These are phyloP conservation scores for Emericellopsis terricola DNA, from an alignment of 495 filamentous ascomycete species.

Conservation along the genomic window DNA sequence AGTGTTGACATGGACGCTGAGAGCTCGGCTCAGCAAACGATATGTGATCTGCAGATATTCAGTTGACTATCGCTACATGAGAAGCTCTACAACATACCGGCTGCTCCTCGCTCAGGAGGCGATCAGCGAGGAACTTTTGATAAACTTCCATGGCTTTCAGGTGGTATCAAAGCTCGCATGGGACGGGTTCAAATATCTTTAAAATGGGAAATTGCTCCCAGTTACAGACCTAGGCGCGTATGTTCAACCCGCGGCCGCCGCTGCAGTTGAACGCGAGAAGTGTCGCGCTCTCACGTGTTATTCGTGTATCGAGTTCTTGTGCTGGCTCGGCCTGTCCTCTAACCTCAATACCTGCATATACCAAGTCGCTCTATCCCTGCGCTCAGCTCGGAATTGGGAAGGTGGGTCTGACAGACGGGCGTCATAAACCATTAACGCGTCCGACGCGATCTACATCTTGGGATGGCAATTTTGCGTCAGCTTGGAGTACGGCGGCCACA, in stretches of 20 bases:
- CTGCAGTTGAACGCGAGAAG: neutral
- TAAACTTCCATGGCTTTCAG: slow-evolving; percentile 38
- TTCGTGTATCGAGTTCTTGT: neutral
- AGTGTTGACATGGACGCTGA: slow-evolving; percentile 53
- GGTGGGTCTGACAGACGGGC: no score
- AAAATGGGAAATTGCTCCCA: neutral
- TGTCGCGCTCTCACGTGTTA: neutral
- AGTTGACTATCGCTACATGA: neutral
- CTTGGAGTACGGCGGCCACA: no score
- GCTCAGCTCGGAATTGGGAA: no score
- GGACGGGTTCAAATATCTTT: neutral
- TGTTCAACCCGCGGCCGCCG: neutral
- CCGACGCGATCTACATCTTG: no score
- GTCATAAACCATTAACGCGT: no score
- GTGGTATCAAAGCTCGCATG: no score
- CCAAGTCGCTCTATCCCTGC: no score
- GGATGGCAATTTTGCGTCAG: no score
- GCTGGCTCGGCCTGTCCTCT: no score
- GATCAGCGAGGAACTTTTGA: slow-evolving; percentile 44
- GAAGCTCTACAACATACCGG: slow-evolving; percentile 26
- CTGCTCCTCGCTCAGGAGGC: slow-evolving; percentile 45
- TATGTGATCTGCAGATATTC: slow-evolving; percentile 44
- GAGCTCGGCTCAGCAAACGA: slow-evolving; percentile 47
- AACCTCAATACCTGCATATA: no score
- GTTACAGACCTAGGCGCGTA: no score